Percentiles rank a stretch among this genome's conserved stretches.
Conservation (phyloP, 2,329 filamentous ascomycete species). For the Aureobasidium namibiae region DNA sequence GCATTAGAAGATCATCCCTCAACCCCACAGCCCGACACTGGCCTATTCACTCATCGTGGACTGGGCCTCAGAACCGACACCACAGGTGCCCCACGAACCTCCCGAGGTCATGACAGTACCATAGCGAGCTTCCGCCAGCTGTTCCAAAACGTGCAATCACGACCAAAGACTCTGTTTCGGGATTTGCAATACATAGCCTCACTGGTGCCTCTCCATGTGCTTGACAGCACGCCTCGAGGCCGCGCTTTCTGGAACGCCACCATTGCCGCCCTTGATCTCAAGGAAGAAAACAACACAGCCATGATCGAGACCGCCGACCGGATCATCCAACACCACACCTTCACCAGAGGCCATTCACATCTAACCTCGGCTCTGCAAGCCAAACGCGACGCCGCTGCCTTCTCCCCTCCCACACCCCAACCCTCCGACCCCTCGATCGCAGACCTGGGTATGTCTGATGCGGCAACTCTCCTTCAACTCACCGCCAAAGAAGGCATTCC, state of each 20-base stretch:
- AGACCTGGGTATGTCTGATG: conserved; percentile 67
- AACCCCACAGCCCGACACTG: background rate
- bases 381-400: conserved; percentile 26
- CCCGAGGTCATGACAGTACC: conserved; percentile 1
- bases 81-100: background rate
- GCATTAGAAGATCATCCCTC: background rate
- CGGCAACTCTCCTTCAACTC: conserved; percentile 82
- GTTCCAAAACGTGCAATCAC: conserved; percentile 36
- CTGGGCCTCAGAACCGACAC: conserved; percentile 9
- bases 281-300: conserved; percentile 76
- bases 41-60: background rate
- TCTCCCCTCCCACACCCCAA: conserved; percentile 15
- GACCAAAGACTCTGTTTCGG: conserved; percentile 40
- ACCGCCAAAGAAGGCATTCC: conserved; percentile 87
- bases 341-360: conserved; percentile 43
- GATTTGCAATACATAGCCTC: conserved; percentile 50
- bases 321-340: conserved; percentile 61
- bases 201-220: conserved; percentile 48
- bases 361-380: conserved; percentile 25
- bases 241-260: conserved; percentile 89
- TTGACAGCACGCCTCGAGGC: conserved; percentile 48
- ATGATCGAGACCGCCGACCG: conserved; percentile 70
- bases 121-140: conserved; percentile 25
- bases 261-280: conserved; percentile 77
- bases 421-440: conserved; percentile 34